Evolutionary conservation across 768 basidiomycete genomes (phyloP).

Genomic region (Xanthoconium purpureum): DNA sequence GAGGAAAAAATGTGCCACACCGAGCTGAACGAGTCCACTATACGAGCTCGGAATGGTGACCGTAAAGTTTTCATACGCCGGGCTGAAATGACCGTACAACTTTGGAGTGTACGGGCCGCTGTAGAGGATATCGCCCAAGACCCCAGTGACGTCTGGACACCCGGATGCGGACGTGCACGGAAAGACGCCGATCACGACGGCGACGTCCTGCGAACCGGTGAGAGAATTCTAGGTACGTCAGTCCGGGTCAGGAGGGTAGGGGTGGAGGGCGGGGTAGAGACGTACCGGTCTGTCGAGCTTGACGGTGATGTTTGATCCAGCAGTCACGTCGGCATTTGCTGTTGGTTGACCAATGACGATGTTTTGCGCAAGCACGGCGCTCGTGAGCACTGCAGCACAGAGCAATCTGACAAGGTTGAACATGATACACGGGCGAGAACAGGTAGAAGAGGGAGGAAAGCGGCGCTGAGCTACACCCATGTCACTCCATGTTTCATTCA

Average conservation of each 20-base stretch:
- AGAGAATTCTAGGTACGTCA: background rate
- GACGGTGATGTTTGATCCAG: slow-evolving; percentile 38
- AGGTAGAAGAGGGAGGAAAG: background rate
- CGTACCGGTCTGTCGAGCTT: slow-evolving; percentile 43
- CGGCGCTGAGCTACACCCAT: background rate
- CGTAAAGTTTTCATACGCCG: slow-evolving; percentile 4
- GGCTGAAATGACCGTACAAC: too few species aligned
- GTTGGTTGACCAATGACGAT: slow-evolving; percentile 31
- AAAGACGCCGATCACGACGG: slow-evolving; percentile 2
- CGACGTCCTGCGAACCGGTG: background rate
- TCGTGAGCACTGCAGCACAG: background rate
- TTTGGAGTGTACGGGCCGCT: background rate
- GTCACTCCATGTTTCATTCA: too few species aligned
- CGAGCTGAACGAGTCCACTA: background rate
- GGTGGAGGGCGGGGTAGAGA: background rate
- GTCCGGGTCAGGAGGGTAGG: background rate
- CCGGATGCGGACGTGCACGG: background rate
- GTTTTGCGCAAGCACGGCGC: slow-evolving; percentile 37
- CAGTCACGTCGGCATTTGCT: slow-evolving; percentile 29
- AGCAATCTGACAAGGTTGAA: slow-evolving; percentile 1
- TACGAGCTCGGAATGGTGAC: slow-evolving; percentile 3
- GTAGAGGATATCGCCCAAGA: slow-evolving; percentile 6
- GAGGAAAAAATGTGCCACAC: slow-evolving; percentile 5
- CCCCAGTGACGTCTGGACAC: background rate
- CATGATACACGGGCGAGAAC: background rate